Base-by-base conservation (phyloP, 805 yeast species). In the Barnettozyma pratensis region DNA sequence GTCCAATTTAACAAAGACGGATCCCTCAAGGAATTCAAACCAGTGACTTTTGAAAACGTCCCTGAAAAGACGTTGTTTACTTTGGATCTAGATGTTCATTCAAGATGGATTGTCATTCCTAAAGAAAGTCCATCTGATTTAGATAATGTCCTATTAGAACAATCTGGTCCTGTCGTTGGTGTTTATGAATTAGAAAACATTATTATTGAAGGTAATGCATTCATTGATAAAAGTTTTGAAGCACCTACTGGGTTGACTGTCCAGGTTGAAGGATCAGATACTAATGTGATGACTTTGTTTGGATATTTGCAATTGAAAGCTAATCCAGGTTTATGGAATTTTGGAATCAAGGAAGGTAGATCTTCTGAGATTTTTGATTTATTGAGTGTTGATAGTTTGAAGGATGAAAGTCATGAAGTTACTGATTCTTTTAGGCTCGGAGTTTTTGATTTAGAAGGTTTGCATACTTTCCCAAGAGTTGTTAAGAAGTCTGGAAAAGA, bases 301-400 rank as follows among this genome's bases (percentile, higher is more conserved):
- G 97, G 97, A 0, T 92, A 92, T 64, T 78, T 85, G 46, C 97
- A 91, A 65, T 69, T 94, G 41, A 79, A 78, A 53, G 81, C 85
- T 0, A 72, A 71, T 44, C 94, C 95, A 1, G 96, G 96, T 0
- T 41, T 72, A 4, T 87, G 87, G 84, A 62, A 67, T 2, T 61
- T 87, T n/a, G 55, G 58, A 1, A 58, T 83, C 10, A 75, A 76
- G 51, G 61, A 61, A 4, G 72, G 79, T 2, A 55, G 65, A 42
- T 63, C 84, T 1, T 58, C 68, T 5, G 69, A 70, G 1, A 67
- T 79, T 26, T 80, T 68, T 52, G 50, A 62, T 0, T 49, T 78
- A 27, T 66, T 67, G 12, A 62, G 70, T 14, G 70, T 69, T 46
- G 64, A 60, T 19, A 55, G 57, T 10, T n/a, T 43, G 7, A 38